Base-by-base conservation (phyloP, 2,329 filamentous ascomycete species). In the Xylaria sp. region DNA sequence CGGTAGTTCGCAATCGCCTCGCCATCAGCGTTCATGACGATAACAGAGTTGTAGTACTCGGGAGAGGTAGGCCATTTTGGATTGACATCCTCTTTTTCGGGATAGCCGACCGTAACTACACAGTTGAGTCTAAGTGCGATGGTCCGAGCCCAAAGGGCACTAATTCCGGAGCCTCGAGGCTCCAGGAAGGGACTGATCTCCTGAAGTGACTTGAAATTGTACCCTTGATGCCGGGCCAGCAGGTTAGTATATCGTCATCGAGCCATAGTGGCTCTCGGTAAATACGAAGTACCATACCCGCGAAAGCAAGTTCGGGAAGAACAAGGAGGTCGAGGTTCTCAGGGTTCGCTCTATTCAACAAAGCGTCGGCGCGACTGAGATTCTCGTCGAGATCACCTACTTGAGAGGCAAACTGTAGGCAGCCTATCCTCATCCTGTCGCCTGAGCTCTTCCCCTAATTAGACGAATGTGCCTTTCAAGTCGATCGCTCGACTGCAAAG, bases 281-380 rank as follows among this genome's bases (percentile, higher is more conserved):
- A 29, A 51, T 25, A 69, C 29, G 9, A 3, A 36, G 17, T 50
- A 22, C 36, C 70, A 63, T 71, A 92, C 90, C 90, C 64, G 88
- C 85, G 74, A 95, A 93, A 0, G 92, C 90, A 77, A 95, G 80
- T 75, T 95, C 92, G 0, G 92, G 92, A 0, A 95, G 80, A 0
- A 95, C 87, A 0, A 96, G 81, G 33, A 94, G 83, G 74, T 93
- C 90, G 1, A 94, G 53, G n/a, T 84, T 80, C 1, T 85, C 79
- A 0, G 83, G 79, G 5, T 83, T 79, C 0, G 86, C 84, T 29
- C 75, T 81, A 20, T 79, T 82, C 11, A 95, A 79, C 3, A 94
- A 83, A 0, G 83, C 78, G 70, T 94, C 88, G 67, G 92, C 92
- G 20, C 85, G 85, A 69, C 85, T 86, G 51, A 94, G 82, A 71